These are phyloP conservation scores for Monocercomonoides exilis DNA, from an alignment of 78 protist species.

Conservation along the genomic window DNA sequence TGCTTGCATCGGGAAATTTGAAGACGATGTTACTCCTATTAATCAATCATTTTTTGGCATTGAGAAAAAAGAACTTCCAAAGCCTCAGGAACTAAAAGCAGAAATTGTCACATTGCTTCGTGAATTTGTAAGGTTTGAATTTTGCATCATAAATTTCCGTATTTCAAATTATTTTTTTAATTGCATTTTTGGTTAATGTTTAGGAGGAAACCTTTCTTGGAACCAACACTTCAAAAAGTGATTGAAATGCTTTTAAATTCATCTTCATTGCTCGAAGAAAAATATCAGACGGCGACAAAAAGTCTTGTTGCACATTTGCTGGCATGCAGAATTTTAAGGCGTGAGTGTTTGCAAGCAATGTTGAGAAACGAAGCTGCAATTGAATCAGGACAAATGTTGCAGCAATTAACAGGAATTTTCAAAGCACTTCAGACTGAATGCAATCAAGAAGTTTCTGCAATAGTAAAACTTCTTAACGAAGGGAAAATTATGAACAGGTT, in stretches of 20 bases:
- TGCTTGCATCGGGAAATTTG: background rate
- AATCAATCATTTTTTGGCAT: background rate
- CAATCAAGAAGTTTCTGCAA: background rate
- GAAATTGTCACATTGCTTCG: background rate
- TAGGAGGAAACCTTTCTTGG: background rate
- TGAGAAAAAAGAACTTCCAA: background rate
- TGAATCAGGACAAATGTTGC: background rate
- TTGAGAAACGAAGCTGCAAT: background rate
- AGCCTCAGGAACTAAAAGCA: background rate
- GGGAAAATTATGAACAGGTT: background rate
- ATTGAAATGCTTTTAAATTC: background rate
- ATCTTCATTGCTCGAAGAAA: background rate
- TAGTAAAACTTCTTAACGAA: background rate
- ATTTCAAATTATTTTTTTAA: background rate
- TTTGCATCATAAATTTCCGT: background rate
- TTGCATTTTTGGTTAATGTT: background rate
- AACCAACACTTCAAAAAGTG: background rate
- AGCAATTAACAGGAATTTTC: background rate
- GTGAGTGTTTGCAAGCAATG: background rate
- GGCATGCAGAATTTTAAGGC: background rate
- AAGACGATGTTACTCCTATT: background rate
- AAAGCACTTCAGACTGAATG: background rate
- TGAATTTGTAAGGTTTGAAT: background rate
- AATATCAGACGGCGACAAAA: background rate
- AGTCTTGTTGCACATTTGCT: background rate